These are phyloP conservation scores for Magnaporthiopsis incrustans DNA, from an alignment of 2,329 filamentous ascomycete genomes.

Conservation along the genomic window DNA sequence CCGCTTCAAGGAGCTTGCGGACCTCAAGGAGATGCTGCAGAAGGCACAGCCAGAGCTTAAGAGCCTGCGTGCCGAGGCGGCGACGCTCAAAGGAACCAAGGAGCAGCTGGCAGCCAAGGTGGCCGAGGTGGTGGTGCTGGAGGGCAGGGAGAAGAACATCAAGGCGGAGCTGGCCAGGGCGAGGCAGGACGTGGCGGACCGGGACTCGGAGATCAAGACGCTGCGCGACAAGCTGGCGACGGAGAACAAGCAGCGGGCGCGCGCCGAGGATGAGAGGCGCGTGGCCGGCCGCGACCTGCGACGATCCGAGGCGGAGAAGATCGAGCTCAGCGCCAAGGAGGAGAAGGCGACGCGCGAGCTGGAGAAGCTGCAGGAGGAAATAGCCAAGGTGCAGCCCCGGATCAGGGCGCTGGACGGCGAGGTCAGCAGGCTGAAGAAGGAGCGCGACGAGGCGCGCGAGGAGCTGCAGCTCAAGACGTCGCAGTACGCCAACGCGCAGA, in stretches of 20 bases:
- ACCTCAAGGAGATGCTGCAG: slow-evolving; percentile 70
- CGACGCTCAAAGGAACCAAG: slow-evolving; percentile 63
- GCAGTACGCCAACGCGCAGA: slow-evolving; percentile 79
- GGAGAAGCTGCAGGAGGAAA: slow-evolving; percentile 62
- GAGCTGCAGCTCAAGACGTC: slow-evolving; percentile 78
- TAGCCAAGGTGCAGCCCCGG: slow-evolving; percentile 54
- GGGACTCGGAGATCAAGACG: slow-evolving; percentile 68
- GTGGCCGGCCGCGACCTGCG: slow-evolving; percentile 70
- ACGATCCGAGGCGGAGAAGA: slow-evolving; percentile 68
- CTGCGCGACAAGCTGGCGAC: slow-evolving; percentile 71
- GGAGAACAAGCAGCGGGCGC: slow-evolving; percentile 62
- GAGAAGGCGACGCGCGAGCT: slow-evolving; percentile 68
- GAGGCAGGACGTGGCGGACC: slow-evolving; percentile 63
- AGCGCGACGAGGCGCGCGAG: slow-evolving; percentile 62
- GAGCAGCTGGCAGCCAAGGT: slow-evolving; percentile 58
- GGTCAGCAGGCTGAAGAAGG: slow-evolving; percentile 56
- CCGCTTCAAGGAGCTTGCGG: slow-evolving; percentile 79
- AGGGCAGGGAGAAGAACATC: slow-evolving; percentile 75
- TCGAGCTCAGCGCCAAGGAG: slow-evolving; percentile 64
- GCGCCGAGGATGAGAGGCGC: slow-evolving; percentile 71
- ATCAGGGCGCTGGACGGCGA: slow-evolving; percentile 67
- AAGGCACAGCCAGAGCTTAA: slow-evolving; percentile 83
- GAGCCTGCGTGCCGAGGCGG: slow-evolving; percentile 67
- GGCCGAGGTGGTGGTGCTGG: slow-evolving; percentile 63
- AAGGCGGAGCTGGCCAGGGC: slow-evolving; percentile 63